Base-by-base conservation (phyloP, 257 asterid genomes). In the Euphrasia confusa region DNA sequence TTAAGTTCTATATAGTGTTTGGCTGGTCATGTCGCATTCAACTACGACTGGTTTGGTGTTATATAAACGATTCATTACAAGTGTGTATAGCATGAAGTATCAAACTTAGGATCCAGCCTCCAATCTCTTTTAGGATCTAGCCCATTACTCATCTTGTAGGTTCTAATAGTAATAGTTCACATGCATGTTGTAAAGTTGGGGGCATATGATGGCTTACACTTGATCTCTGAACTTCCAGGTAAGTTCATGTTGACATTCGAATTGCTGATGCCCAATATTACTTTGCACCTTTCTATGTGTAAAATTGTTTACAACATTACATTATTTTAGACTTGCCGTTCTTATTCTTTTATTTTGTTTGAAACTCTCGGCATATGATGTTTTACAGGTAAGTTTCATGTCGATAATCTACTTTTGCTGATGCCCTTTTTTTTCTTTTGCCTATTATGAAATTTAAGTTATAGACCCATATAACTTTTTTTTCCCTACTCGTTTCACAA, bases 371-470 rank as follows among this genome's bases (percentile, higher is more conserved):
- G 85, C 90, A 90, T 54, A 71, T 87, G 95, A 90, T 87, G 96
- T 70, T 80, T 77, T 86, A 83, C 95, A 91, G 96, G 86, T 91
- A 84, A 83, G 96, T 88, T 77, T 64, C 64, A 71, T 83, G 94
- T 86, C 48, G 93, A 86, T 64, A 73, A 79, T 8, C 17, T 71
- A 70, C 33, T 17, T 62, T 68, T 68, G 72, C 24, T 21, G 24
- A 21, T 21, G 24, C 24, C 24, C 24, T 21, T 21, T 0, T 0
- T 21, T 21, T 21, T 21, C 24, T 21, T 1, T 21, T 21, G 24
- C 24, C 24, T 21, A 21, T 21, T 21, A 1, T 0, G 24, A 0
- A 21, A 21, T 21, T 21, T 21, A 21, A 21, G 24, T 21, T 21
- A 21, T 21, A 21, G 24, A 21, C 24, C 24, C 24, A 0, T 21